A percentile compares a stretch with the other conserved stretches of the same genome.
These are phyloP conservation scores for Pleurotus pulmonarius DNA, from an alignment of 768 basidiomycete genomes.

Conservation along the genomic window DNA sequence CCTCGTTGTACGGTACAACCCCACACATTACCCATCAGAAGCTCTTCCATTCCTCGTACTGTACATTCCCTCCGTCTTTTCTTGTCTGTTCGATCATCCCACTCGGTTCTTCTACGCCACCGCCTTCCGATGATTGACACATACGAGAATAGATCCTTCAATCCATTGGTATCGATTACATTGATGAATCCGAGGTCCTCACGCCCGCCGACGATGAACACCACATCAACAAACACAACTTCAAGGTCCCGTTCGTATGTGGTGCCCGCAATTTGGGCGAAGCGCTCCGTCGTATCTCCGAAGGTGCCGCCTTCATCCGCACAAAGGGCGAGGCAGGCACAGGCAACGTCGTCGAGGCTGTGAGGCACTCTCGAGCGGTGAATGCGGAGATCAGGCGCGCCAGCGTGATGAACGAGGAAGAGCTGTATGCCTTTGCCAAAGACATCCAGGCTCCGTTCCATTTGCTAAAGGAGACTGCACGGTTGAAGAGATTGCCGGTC, in stretches of 20 bases:
- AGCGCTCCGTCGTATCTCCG: constrained; percentile 92
- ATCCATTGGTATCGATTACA: constrained; percentile 93
- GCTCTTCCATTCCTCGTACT: background rate
- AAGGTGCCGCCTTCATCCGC: constrained; percentile 97
- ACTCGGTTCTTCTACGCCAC: background rate
- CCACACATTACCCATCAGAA: background rate
- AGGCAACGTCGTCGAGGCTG: constrained; percentile 90
- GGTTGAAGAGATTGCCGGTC: constrained; percentile 88
- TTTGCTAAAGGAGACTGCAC: constrained; percentile 92
- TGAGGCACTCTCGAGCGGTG: constrained; percentile 85
- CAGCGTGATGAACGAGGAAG: constrained; percentile 88
- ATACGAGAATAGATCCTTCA: constrained; percentile 71
- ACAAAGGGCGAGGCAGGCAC: constrained; percentile 94
- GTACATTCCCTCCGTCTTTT: background rate
- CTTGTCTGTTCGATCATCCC: background rate
- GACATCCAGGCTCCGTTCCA: constrained; percentile 93
- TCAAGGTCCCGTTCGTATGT: constrained; percentile 95
- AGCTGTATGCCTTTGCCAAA: constrained; percentile 90
- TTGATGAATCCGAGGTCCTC: constrained; percentile 92
- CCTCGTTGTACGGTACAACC: background rate
- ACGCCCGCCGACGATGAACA: constrained; percentile 95
- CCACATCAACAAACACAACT: constrained; percentile 95
- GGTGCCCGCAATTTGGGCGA: constrained; percentile 95
- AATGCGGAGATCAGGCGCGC: constrained; percentile 82
- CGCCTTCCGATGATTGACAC: background rate